Evolutionary conservation across 805 yeast species (phyloP).

Genomic region (Wickerhamiella nectarea): DNA sequence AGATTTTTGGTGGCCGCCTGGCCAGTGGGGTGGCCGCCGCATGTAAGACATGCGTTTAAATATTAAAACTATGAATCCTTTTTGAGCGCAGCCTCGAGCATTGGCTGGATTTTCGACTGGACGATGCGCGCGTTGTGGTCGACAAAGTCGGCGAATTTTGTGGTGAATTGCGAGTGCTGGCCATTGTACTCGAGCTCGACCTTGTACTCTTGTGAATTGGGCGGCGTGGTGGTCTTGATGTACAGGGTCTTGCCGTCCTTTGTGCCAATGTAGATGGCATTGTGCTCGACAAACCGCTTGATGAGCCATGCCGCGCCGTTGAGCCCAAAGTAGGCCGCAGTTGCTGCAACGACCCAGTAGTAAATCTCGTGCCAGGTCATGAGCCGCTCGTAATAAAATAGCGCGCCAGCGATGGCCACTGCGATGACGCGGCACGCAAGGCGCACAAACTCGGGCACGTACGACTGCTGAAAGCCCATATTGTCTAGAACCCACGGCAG

Average conservation of each 20-base stretch:
- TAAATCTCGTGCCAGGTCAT: slow-evolving; percentile 7
- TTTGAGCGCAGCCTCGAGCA: not conserved
- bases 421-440: slow-evolving; percentile 3
- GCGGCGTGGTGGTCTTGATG: not conserved
- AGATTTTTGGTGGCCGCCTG: no score
- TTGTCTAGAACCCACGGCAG: slow-evolving; percentile 14
- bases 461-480: slow-evolving; percentile 17
- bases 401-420: slow-evolving; percentile 6
- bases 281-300: slow-evolving; percentile 4
- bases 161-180: not conserved
- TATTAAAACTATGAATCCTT: not conserved
- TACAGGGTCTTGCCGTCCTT: slow-evolving; percentile 5
- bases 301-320: slow-evolving; percentile 4
- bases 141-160: slow-evolving; percentile 7
- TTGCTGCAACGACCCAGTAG: slow-evolving; percentile 4
- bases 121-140: slow-evolving; percentile 7
- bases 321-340: slow-evolving; percentile 4
- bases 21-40: no score
- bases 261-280: slow-evolving; percentile 6
- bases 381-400: slow-evolving; percentile 5
- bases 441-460: slow-evolving; percentile 12
- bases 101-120: not conserved
- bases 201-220: not conserved
- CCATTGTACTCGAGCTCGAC: not conserved
- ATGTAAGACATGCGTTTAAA: not conserved